Percentiles rank a stretch among this genome's conserved stretches.
phyloP scores from a whole-genome alignment of 2,329 filamentous ascomycete genomes.

The Fusarium humuli region DNA sequence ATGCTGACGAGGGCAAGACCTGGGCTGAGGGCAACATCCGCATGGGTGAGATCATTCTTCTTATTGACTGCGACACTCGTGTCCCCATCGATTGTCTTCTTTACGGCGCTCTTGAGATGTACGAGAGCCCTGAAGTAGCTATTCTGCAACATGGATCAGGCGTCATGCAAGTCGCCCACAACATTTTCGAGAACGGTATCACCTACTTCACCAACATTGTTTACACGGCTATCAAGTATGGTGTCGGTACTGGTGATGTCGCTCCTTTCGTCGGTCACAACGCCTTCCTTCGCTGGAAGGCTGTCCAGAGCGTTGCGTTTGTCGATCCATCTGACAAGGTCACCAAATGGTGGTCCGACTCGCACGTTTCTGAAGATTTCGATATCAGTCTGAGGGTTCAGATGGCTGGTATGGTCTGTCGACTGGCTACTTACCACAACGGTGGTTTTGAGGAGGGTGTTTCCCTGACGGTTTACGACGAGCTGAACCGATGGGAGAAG shows the following conservation, averaged over 20 bases:
- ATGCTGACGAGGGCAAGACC: constrained; percentile 62
- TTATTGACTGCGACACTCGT: constrained; percentile 76
- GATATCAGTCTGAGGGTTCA: constrained; percentile 80
- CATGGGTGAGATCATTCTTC: constrained; percentile 68
- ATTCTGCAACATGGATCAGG: constrained; percentile 79
- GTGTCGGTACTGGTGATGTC: constrained; percentile 77
- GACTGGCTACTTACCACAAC: constrained; percentile 75
- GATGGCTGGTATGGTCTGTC: constrained; percentile 73
- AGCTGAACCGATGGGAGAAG: constrained; percentile 78
- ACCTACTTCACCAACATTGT: constrained; percentile 85
- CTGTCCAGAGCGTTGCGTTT: constrained; percentile 43
- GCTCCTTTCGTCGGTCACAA: constrained; percentile 84
- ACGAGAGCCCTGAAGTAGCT: constrained; percentile 74
- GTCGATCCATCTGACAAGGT: constrained; percentile 57
- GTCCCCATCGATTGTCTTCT: constrained; percentile 72
- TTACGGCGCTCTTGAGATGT: constrained; percentile 78
- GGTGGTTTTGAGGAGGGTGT: constrained; percentile 80
- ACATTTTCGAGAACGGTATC: constrained; percentile 78
- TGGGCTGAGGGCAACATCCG: constrained; percentile 69
- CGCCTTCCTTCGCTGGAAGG: constrained; percentile 75
- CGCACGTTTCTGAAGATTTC: constrained; percentile 81
- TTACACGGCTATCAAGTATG: constrained; percentile 78
- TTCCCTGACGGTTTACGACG: constrained; percentile 78
- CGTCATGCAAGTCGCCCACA: constrained; percentile 80
- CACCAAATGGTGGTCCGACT: constrained; percentile 79